A percentile compares a stretch with the other conserved stretches of the same genome.
Evolutionary conservation across 1,284 basidiomycete genomes (phyloP).

Genomic region (Tilletia caries): DNA sequence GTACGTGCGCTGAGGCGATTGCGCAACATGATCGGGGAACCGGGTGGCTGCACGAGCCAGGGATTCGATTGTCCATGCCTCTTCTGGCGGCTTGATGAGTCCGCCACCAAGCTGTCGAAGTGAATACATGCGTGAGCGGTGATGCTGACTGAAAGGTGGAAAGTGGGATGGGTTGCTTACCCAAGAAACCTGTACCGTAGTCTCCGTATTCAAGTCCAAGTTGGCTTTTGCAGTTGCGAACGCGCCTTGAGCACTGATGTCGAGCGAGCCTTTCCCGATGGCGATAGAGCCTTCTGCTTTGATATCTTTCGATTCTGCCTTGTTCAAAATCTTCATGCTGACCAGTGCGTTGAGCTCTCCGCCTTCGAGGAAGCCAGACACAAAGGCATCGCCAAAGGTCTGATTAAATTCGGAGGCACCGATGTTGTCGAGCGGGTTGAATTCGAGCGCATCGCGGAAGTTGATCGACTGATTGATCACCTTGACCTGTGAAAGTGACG

Average conservation of each 20-base stretch:
- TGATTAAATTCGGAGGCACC: not conserved
- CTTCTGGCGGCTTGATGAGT: conserved; percentile 13
- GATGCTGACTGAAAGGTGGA: too few species aligned
- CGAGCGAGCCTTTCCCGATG: not conserved
- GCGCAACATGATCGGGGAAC: conserved; percentile 13
- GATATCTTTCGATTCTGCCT: not conserved
- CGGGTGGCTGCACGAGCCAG: conserved; percentile 7
- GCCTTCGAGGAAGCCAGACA: conserved; percentile 15
- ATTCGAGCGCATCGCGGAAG: conserved; percentile 3
- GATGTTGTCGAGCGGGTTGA: conserved; percentile 8
- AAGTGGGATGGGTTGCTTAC: too few species aligned
- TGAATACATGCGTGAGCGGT: too few species aligned
- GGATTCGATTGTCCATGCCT: conserved; percentile 13
- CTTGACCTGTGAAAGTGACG: too few species aligned
- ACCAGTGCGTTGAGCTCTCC: conserved; percentile 14
- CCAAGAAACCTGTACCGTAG: conserved; percentile 13
- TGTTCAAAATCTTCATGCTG: conserved; percentile 15
- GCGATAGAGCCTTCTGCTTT: conserved; percentile 14
- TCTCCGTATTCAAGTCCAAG: conserved; percentile 14
- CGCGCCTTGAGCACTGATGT: not conserved
- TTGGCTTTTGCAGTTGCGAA: conserved; percentile 12
- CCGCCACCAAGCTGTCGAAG: conserved; percentile 13
- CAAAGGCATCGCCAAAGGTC: conserved; percentile 8
- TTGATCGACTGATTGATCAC: conserved; percentile 16
- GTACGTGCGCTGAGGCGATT: conserved; percentile 16